A percentile compares a stretch with the other conserved stretches of the same genome.
Evolutionary conservation across 768 basidiomycete species (phyloP).

Genomic region (Pleurotus sapidus): DNA sequence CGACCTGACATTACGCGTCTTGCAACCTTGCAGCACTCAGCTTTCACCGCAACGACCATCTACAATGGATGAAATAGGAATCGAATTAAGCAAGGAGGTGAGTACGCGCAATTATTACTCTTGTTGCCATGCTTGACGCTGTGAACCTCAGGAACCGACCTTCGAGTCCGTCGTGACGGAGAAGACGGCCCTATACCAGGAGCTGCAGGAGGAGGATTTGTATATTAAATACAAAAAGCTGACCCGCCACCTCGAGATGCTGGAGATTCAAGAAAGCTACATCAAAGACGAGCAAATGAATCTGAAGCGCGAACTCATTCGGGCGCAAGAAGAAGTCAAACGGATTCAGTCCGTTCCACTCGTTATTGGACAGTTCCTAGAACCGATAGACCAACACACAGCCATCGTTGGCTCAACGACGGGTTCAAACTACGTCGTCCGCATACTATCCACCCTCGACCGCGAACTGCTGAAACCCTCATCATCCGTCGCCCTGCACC

Average conservation of each 20-base stretch:
- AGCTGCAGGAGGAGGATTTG: constrained; percentile 89
- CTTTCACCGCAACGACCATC: constrained; percentile 8
- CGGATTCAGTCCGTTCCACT: constrained; percentile 98
- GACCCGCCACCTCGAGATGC: constrained; percentile 90
- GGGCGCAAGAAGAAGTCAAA: constrained; percentile 99
- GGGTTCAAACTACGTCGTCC: constrained; percentile 96
- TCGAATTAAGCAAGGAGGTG: constrained; percentile 80
- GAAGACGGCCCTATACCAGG: constrained; percentile 83
- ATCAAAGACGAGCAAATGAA: constrained; percentile 99
- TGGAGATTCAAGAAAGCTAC: constrained; percentile 92
- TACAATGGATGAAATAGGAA: constrained; percentile 87
- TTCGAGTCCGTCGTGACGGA: constrained; percentile 86
- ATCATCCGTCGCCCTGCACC: constrained; percentile 96
- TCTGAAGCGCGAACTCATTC: constrained; percentile 95
- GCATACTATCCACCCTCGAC: constrained; percentile 95
- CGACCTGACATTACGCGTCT: constrained; percentile 7
- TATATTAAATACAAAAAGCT: constrained; percentile 98
- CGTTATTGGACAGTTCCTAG: constrained; percentile 98
- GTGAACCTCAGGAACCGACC: constrained; percentile 69
- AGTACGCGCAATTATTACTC: constrained; percentile 18
- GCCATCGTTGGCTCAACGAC: constrained; percentile 98
- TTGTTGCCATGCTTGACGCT: too few relatives aligned
- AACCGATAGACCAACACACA: constrained; percentile 96
- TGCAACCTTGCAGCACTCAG: too few relatives aligned
- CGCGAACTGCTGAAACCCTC: constrained; percentile 96